Evolutionary conservation across 495 filamentous ascomycete species (phyloP).

Genomic region (Aspergillus egyptiacus): DNA sequence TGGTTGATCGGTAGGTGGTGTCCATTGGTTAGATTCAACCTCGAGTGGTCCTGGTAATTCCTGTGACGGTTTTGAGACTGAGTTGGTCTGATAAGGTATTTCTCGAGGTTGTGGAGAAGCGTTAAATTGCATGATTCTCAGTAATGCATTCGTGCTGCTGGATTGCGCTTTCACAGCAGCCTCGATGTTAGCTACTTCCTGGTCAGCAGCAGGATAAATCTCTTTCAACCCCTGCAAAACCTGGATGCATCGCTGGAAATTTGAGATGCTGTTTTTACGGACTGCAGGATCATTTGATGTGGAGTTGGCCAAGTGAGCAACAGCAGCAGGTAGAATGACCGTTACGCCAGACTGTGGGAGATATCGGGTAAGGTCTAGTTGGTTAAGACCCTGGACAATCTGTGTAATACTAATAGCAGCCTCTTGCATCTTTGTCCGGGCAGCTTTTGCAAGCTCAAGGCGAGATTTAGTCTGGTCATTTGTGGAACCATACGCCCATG

Average conservation of each 20-base stretch:
- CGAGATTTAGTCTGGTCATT: constrained; percentile 41
- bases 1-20: constrained; percentile 7
- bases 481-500: constrained; percentile 57
- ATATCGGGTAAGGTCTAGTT: constrained; percentile 61
- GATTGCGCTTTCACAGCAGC: constrained; percentile 60
- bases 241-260: constrained; percentile 73
- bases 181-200: constrained; percentile 72
- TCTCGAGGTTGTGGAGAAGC: constrained; percentile 10
- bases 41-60: constrained; percentile 1
- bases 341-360: constrained; percentile 82
- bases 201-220: constrained; percentile 77
- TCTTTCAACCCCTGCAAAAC: constrained; percentile 72
- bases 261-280: constrained; percentile 57
- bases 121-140: constrained; percentile 34
- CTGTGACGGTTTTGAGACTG: constrained; percentile 1
- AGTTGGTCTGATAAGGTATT: constrained; percentile 16
- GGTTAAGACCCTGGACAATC: constrained; percentile 65
- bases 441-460: constrained; percentile 39
- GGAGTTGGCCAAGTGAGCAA: constrained; percentile 80
- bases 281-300: constrained; percentile 63
- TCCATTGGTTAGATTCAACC: constrained; percentile 9
- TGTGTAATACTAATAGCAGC: constrained; percentile 71
- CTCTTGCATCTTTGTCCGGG: constrained; percentile 66
- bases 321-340: constrained; percentile 77
- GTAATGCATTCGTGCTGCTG: constrained; percentile 27